These are phyloP conservation scores for Pythium rhizo-oryzae DNA, from an alignment of 352 stramenopile genomes.

Conservation along the genomic window DNA sequence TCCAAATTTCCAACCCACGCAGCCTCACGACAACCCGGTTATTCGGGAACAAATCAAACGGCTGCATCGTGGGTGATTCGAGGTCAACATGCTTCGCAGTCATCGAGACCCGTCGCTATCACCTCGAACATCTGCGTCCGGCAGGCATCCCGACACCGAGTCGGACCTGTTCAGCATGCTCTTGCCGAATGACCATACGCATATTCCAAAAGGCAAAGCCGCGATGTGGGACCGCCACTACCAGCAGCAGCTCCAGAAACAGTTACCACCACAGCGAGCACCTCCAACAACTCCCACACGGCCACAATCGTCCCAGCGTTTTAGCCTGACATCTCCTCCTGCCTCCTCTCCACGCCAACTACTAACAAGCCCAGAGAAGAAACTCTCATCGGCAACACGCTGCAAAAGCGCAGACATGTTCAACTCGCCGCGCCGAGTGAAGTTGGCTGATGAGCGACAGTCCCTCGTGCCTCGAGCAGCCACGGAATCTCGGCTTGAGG, in stretches of 20 bases:
- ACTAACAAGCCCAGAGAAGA: neutral
- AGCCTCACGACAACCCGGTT: neutral
- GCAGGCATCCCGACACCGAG: neutral
- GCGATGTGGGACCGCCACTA: constrained; percentile 41
- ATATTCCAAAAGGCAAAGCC: constrained; percentile 33
- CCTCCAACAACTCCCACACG: constrained; percentile 4
- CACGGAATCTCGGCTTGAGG: neutral
- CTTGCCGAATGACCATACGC: constrained; percentile 37
- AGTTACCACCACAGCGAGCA: neutral
- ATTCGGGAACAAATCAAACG: neutral
- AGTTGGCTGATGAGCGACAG: neutral
- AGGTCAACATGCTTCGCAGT: neutral
- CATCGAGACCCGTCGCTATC: constrained; percentile 2
- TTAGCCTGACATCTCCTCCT: neutral
- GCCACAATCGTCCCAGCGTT: constrained; percentile 14
- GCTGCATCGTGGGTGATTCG: too few relatives aligned
- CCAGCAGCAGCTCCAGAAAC: constrained; percentile 28
- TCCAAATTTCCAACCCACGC: neutral
- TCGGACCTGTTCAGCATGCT: constrained; percentile 41
- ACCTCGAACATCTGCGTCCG: neutral
- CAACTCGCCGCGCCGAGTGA: neutral
- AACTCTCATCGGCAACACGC: neutral
- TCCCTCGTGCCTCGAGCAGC: neutral
- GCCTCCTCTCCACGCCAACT: neutral
- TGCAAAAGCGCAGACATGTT: constrained; percentile 32